A percentile compares a stretch with the other conserved stretches of the same genome.
These are phyloP conservation scores for Sodiomyces alkalinus DNA, from an alignment of 2,329 filamentous ascomycete genomes.

Conservation along the genomic window DNA sequence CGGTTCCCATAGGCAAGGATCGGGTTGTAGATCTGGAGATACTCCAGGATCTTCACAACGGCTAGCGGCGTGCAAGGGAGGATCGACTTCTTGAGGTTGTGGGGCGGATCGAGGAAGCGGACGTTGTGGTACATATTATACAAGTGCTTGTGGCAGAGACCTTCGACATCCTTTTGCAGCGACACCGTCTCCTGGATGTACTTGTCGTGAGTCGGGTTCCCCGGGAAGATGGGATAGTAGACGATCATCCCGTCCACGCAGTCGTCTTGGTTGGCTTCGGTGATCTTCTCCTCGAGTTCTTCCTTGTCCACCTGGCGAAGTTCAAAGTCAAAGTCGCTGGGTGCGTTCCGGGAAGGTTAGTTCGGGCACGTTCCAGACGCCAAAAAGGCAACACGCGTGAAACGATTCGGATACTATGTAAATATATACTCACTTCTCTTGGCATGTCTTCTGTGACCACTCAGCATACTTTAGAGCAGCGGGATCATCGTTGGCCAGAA, in stretches of 20 bases:
- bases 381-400: too few relatives aligned
- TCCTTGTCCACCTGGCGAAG: constrained; percentile 76
- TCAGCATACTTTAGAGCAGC: constrained; percentile 88
- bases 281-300: constrained; percentile 75
- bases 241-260: constrained; percentile 81
- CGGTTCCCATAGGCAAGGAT: constrained; percentile 87
- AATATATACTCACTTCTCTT: constrained; percentile 66
- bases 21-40: constrained; percentile 91
- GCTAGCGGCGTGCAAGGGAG: constrained; percentile 92
- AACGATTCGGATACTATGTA: too few relatives aligned
- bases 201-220: constrained; percentile 71
- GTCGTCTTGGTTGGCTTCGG: constrained; percentile 67
- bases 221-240: constrained; percentile 90
- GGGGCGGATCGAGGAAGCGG: constrained; percentile 72
- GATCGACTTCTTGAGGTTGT: constrained; percentile 73
- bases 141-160: constrained; percentile 82
- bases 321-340: constrained; percentile 77
- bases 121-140: constrained; percentile 99
- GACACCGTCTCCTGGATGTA: constrained; percentile 93
- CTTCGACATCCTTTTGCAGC: constrained; percentile 86
- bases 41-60: constrained; percentile 92
- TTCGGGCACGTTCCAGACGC: too few relatives aligned
- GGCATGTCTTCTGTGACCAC: constrained; percentile 92
- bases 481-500: constrained; percentile 83
- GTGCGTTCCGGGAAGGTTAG: constrained; percentile 3